phyloP scores from a whole-genome alignment of 2,329 filamentous ascomycete genomes.

The Colletotrichum sp. region DNA sequence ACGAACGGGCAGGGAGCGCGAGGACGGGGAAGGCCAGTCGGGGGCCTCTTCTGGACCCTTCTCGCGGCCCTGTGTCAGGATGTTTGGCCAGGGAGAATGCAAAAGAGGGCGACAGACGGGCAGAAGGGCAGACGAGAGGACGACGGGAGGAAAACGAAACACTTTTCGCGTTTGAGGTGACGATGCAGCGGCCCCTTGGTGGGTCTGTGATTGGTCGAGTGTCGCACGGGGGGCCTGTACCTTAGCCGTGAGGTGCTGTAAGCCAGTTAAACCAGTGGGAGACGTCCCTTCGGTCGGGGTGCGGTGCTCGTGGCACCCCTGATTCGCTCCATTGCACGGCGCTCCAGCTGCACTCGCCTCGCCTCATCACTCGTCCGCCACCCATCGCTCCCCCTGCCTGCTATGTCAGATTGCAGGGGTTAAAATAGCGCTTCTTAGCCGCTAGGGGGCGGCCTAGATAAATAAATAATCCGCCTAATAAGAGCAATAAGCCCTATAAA shows the following conservation, averaged over 20 bases:
- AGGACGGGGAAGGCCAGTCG: background rate
- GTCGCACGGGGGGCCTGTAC: background rate
- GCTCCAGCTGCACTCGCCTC: background rate
- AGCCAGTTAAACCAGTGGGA: background rate
- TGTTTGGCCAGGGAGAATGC: background rate
- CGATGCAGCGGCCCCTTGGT: slow-evolving; percentile 9
- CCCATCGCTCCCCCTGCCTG: background rate
- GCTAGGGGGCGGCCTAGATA: too few species aligned
- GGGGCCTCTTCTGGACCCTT: background rate
- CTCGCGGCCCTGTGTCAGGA: background rate
- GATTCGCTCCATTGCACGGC: background rate
- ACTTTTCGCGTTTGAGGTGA: slow-evolving; percentile 12
- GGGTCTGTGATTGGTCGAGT: slow-evolving; percentile 16
- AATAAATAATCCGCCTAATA: too few species aligned
- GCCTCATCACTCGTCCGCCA: background rate
- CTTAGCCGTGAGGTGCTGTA: too few species aligned
- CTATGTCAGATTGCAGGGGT: too few species aligned
- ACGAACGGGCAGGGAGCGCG: background rate
- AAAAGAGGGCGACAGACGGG: background rate
- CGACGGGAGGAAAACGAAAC: slow-evolving; percentile 7
- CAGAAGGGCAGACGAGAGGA: background rate
- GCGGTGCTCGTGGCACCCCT: background rate
- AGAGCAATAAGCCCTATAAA: too few species aligned
- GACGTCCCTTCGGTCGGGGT: background rate
- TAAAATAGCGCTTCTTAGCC: too few species aligned